A percentile compares a stretch with the other conserved stretches of the same genome.
These are phyloP conservation scores for Fusarium mangiferae DNA, from an alignment of 2,329 filamentous ascomycete species.

Conservation along the genomic window DNA sequence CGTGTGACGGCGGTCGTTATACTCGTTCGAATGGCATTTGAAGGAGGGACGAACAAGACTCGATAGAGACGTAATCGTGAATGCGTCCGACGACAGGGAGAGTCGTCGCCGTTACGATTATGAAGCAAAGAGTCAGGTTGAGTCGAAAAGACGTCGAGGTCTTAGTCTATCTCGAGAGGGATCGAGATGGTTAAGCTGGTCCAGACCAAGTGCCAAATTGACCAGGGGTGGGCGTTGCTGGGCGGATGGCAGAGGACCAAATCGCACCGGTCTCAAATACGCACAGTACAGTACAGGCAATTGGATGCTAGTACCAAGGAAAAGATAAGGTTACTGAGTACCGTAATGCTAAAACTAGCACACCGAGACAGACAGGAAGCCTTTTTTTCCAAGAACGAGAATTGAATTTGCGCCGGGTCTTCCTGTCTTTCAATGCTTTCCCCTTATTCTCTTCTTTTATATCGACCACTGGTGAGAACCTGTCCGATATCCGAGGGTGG, in stretches of 20 bases:
- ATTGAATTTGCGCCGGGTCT: conserved; percentile 28
- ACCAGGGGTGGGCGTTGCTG: conserved; percentile 42
- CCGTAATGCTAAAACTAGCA: conserved; percentile 21
- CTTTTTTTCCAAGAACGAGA: conserved; percentile 20
- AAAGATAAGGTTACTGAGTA: conserved; percentile 33
- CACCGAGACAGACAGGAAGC: conserved; percentile 28
- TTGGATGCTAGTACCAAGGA: background rate
- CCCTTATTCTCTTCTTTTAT: background rate
- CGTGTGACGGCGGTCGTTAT: conserved; percentile 47
- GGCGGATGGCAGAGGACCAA: conserved; percentile 37
- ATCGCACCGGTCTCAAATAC: conserved; percentile 34
- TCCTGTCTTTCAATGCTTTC: conserved; percentile 5
- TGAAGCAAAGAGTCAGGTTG: conserved; percentile 5
- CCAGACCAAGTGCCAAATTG: conserved; percentile 36
- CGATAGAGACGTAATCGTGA: conserved; percentile 34
- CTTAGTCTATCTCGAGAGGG: conserved; percentile 31
- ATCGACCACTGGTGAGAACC: conserved; percentile 13
- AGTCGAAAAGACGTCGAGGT: conserved; percentile 27
- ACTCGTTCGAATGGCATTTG: conserved; percentile 49
- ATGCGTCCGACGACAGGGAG: conserved; percentile 2
- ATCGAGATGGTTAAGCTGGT: conserved; percentile 33
- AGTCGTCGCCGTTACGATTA: conserved; percentile 34
- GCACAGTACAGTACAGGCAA: conserved; percentile 27
- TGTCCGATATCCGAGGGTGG: conserved; percentile 7
- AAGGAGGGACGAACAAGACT: conserved; percentile 36